These are phyloP conservation scores for Thermochaetoides thermophila DNA, from an alignment of 495 filamentous ascomycete species.

Conservation along the genomic window DNA sequence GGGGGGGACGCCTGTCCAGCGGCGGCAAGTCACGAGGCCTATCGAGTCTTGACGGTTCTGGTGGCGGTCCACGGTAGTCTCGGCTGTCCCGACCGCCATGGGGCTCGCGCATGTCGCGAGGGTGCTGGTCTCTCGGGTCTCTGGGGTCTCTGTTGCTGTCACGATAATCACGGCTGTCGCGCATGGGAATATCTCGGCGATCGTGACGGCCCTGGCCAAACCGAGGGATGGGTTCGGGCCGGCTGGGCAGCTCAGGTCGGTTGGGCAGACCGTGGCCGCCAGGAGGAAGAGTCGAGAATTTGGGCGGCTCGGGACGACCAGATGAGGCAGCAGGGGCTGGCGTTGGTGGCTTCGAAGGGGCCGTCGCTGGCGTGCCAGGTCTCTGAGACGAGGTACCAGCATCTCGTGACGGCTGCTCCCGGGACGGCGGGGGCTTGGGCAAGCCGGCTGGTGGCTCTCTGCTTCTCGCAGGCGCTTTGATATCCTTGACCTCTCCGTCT, in stretches of 20 bases:
- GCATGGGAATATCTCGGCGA: conserved; percentile 14
- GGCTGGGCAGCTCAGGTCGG: conserved; percentile 26
- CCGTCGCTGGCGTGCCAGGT: neutral
- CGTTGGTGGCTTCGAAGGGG: conserved; percentile 10
- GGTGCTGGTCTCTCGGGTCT: conserved; percentile 17
- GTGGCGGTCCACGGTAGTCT: conserved; percentile 17
- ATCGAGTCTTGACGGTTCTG: conserved; percentile 18
- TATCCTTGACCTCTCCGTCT: conserved; percentile 67
- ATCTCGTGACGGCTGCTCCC: conserved; percentile 8
- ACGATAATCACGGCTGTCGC: conserved; percentile 19
- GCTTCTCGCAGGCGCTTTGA: conserved; percentile 22
- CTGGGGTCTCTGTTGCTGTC: too few relatives aligned
- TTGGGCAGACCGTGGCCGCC: conserved; percentile 20
- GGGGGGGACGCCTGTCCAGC: conserved; percentile 13
- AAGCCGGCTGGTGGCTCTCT: conserved; percentile 4
- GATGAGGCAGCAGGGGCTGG: conserved; percentile 4
- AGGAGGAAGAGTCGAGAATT: conserved; percentile 22
- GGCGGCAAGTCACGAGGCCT: conserved; percentile 16
- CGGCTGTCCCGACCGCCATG: conserved; percentile 19
- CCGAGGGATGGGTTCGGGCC: conserved; percentile 29
- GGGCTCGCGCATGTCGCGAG: conserved; percentile 23
- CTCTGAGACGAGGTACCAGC: conserved; percentile 5
- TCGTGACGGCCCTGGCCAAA: conserved; percentile 22
- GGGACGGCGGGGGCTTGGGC: conserved; percentile 5
- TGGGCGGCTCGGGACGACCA: conserved; percentile 18